phyloP scores from a whole-genome alignment of 495 filamentous ascomycete genomes.

The Niebla homalea region DNA sequence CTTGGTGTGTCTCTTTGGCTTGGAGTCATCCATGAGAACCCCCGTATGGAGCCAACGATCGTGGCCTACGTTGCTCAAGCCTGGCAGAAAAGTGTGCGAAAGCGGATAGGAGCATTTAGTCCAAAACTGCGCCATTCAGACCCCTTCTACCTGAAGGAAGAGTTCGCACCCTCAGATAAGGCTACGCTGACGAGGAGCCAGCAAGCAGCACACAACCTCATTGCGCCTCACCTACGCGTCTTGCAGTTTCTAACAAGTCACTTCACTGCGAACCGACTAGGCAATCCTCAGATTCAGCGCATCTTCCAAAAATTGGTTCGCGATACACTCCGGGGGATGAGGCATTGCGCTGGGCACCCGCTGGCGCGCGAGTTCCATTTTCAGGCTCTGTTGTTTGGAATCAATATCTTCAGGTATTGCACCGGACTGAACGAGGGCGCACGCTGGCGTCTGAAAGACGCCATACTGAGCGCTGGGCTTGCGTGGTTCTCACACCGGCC shows the following conservation, averaged over 20 bases:
- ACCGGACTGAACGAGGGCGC: slow-evolving; percentile 44
- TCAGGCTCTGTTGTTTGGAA: slow-evolving; percentile 68
- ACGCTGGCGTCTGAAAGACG: slow-evolving; percentile 72
- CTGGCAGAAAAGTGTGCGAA: slow-evolving; percentile 72
- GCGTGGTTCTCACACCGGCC: slow-evolving; percentile 78
- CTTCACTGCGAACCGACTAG: slow-evolving; percentile 77
- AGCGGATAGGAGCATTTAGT: slow-evolving; percentile 68
- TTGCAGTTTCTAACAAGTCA: slow-evolving; percentile 86
- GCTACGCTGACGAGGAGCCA: slow-evolving; percentile 59
- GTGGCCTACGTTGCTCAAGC: slow-evolving; percentile 69
- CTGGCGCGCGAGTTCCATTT: slow-evolving; percentile 84
- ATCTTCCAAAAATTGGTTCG: slow-evolving; percentile 68
- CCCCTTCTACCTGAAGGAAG: slow-evolving; percentile 80
- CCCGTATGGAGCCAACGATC: slow-evolving; percentile 68
- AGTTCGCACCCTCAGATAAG: slow-evolving; percentile 84
- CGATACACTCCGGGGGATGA: slow-evolving; percentile 58
- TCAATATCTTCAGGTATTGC: slow-evolving; percentile 59
- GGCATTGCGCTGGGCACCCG: slow-evolving; percentile 60
- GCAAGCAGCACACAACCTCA: slow-evolving; percentile 59
- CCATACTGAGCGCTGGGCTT: slow-evolving; percentile 69
- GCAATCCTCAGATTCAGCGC: slow-evolving; percentile 63
- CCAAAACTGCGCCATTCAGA: slow-evolving; percentile 55
- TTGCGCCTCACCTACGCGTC: slow-evolving; percentile 75
- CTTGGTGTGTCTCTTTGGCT: slow-evolving; percentile 92
- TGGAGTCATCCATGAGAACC: slow-evolving; percentile 93